Evolutionary conservation across 345 rosid genomes (phyloP).

Genomic region (Eucalyptus guilfoylei): DNA sequence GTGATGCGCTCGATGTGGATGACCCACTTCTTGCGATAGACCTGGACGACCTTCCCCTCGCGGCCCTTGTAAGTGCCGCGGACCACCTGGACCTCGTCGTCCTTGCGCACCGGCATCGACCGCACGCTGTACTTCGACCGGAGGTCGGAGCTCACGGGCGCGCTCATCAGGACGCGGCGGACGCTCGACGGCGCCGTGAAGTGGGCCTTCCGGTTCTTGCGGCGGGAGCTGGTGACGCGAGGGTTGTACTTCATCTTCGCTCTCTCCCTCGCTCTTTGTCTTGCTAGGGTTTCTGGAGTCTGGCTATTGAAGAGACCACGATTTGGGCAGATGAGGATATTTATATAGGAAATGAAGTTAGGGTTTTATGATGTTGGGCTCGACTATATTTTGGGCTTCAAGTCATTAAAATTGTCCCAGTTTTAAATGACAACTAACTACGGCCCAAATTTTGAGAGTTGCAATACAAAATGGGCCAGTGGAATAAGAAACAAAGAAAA

Average conservation of each 20-base stretch:
- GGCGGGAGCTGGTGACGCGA: slow-evolving; percentile 8
- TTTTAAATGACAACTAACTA: not conserved
- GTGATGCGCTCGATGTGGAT: slow-evolving; percentile 14
- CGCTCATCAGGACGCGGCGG: slow-evolving; percentile 12
- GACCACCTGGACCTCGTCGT: slow-evolving; percentile 7
- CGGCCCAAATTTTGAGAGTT: not conserved
- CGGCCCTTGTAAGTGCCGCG: slow-evolving; percentile 7
- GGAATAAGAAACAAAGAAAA: not conserved
- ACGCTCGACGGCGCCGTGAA: slow-evolving; percentile 12
- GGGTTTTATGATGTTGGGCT: not conserved
- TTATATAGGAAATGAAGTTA: not conserved
- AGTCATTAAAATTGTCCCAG: not conserved
- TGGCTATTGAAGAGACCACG: not conserved
- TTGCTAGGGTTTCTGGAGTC: not conserved
- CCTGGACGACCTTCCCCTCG: slow-evolving; percentile 11
- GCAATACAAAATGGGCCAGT: not conserved
- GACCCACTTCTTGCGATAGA: slow-evolving; percentile 8
- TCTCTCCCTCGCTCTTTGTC: not conserved
- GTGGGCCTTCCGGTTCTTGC: slow-evolving; percentile 11
- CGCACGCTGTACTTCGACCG: not conserved
- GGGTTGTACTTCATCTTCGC: slow-evolving; percentile 8
- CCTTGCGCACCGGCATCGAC: slow-evolving; percentile 13
- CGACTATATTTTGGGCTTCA: not conserved
- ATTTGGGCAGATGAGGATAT: not conserved
- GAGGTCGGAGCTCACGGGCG: slow-evolving; percentile 2